These are phyloP conservation scores for Hibiscus trionum DNA, from an alignment of 345 rosid genomes.

Conservation along the genomic window DNA sequence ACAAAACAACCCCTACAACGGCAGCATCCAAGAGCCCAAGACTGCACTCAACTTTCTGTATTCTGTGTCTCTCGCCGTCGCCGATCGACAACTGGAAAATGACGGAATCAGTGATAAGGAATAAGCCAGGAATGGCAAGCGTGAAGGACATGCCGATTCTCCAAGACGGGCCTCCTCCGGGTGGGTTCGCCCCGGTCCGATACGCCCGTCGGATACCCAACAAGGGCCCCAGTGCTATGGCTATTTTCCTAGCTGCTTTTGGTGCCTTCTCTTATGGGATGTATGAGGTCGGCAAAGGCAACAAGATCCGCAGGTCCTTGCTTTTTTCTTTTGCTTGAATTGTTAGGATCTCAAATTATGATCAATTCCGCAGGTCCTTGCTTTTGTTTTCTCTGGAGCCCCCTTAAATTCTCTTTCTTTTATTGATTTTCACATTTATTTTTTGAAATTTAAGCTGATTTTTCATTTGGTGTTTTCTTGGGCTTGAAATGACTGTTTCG, in stretches of 20 bases:
- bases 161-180: constrained; percentile 99
- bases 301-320: constrained; percentile 71
- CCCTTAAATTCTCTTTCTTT: neutral
- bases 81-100: constrained; percentile 24
- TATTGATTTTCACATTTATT: neutral
- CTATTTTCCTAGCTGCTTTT: constrained; percentile 70
- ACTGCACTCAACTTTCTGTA: too few species aligned
- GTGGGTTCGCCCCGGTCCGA: constrained; percentile 87
- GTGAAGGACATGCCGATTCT: constrained; percentile 95
- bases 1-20: too few species aligned
- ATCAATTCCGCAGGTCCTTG: too few species aligned
- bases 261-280: constrained; percentile 95
- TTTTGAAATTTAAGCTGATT: neutral
- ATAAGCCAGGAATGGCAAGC: constrained; percentile 98
- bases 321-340: neutral
- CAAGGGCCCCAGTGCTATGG: constrained; percentile 90
- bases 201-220: constrained; percentile 93
- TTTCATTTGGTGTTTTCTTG: too few species aligned
- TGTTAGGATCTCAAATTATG: too few species aligned
- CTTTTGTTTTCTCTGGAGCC: too few species aligned
- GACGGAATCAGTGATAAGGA: constrained; percentile 96
- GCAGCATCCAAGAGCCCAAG: too few species aligned
- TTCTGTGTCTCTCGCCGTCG: too few species aligned
- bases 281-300: constrained; percentile 96
- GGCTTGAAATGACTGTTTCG: too few species aligned